A percentile compares a stretch with the other conserved stretches of the same genome.
phyloP scores from a whole-genome alignment of 2,329 filamentous ascomycete genomes.

The Tolypocladium sp. region DNA sequence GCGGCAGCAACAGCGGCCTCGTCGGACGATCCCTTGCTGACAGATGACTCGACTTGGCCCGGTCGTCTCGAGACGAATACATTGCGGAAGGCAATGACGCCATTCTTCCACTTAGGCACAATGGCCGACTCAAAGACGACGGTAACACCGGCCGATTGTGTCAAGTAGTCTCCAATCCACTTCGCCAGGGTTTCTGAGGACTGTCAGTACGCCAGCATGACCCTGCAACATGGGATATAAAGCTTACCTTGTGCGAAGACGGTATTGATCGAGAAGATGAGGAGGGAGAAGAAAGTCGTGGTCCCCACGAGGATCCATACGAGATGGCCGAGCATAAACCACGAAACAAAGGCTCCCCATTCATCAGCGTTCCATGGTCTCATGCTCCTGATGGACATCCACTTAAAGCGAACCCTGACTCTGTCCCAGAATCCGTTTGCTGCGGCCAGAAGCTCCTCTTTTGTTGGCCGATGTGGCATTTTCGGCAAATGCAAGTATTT shows the following conservation, averaged over 20 bases:
- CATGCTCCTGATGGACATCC: slow-evolving; percentile 90
- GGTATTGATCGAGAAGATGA: slow-evolving; percentile 89
- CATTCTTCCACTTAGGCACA: slow-evolving; percentile 89
- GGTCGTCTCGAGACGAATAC: slow-evolving; percentile 91
- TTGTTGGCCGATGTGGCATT: slow-evolving; percentile 80
- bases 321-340: slow-evolving; percentile 88
- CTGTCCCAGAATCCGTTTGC: slow-evolving; percentile 90
- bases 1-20: slow-evolving; percentile 81
- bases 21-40: slow-evolving; percentile 85
- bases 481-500: slow-evolving; percentile 55
- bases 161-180: slow-evolving; percentile 93
- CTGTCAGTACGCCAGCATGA: slow-evolving; percentile 8
- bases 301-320: slow-evolving; percentile 95
- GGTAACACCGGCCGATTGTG: slow-evolving; percentile 83
- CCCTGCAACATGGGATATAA: background rate
- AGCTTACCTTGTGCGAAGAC: slow-evolving; percentile 80
- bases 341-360: slow-evolving; percentile 88
- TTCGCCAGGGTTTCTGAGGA: slow-evolving; percentile 73
- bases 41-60: slow-evolving; percentile 69
- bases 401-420: slow-evolving; percentile 88
- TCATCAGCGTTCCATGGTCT: slow-evolving; percentile 94
- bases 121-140: slow-evolving; percentile 97
- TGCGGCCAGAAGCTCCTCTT: slow-evolving; percentile 85
- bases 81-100: slow-evolving; percentile 92
- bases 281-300: slow-evolving; percentile 89